Evolutionary conservation across 441 rosid genomes (phyloP).

Genomic region (Melastoma candidum): DNA sequence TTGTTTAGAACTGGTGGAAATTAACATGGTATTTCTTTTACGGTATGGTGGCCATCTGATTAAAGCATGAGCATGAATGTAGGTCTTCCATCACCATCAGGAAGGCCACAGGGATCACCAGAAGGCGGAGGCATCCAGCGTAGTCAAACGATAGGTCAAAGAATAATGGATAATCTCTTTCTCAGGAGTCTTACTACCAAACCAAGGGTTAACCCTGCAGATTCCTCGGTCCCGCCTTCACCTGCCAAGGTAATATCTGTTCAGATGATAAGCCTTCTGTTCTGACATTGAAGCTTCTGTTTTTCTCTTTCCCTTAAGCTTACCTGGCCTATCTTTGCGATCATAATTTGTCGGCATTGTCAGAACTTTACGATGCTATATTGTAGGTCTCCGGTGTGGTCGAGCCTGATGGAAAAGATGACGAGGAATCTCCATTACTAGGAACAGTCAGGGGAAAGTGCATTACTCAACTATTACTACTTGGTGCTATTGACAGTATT

Average conservation of each 20-base stretch:
- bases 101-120: slow-evolving; percentile 53
- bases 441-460: slow-evolving; percentile 89
- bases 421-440: slow-evolving; percentile 80
- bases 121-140: slow-evolving; percentile 54
- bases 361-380: slow-evolving; percentile 14
- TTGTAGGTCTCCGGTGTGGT: slow-evolving; percentile 51
- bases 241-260: slow-evolving; percentile 51
- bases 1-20: no score
- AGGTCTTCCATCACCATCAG: slow-evolving; percentile 87
- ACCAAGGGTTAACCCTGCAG: slow-evolving; percentile 47
- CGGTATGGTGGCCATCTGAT: no score
- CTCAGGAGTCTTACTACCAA: slow-evolving; percentile 78
- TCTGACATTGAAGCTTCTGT: background rate
- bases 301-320: background rate
- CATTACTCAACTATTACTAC: slow-evolving; percentile 87
- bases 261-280: no score
- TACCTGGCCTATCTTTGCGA: background rate
- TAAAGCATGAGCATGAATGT: slow-evolving; percentile 7
- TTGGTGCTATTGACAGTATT: slow-evolving; percentile 88
- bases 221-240: slow-evolving; percentile 62
- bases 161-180: slow-evolving; percentile 81
- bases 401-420: slow-evolving; percentile 65
- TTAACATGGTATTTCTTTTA: no score
- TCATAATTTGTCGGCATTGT: background rate
- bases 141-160: slow-evolving; percentile 84